These are phyloP conservation scores for Dorcoceras hygrometricum DNA, from an alignment of 257 asterid species.

Conservation along the genomic window DNA sequence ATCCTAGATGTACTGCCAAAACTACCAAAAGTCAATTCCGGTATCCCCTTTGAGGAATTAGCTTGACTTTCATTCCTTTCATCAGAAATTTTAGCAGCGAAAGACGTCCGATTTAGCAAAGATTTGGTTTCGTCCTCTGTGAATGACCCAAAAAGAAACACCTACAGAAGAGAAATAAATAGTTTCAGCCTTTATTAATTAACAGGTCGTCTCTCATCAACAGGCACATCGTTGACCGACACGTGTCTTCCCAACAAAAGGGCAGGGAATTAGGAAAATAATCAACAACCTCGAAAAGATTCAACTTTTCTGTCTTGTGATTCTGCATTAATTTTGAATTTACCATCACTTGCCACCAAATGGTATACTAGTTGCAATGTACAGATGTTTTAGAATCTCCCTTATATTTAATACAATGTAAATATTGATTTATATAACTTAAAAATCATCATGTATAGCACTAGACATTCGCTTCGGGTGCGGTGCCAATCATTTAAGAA, in stretches of 20 bases:
- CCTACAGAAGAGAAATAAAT: conserved; percentile 34
- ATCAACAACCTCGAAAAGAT: neutral
- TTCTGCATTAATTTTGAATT: conserved; percentile 7
- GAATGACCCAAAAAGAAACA: conserved; percentile 86
- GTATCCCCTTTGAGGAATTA: conserved; percentile 30
- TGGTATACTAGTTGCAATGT: neutral
- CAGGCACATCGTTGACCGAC: neutral
- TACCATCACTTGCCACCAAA: neutral
- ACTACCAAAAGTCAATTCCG: conserved; percentile 53
- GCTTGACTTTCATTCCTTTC: conserved; percentile 30
- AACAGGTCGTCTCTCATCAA: neutral
- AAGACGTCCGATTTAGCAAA: conserved; percentile 38
- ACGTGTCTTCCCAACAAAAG: neutral
- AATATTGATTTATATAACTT: neutral
- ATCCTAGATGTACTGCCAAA: conserved; percentile 29
- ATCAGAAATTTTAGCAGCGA: conserved; percentile 20
- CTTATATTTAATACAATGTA: neutral
- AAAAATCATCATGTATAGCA: neutral
- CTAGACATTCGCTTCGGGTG: neutral
- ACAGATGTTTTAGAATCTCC: neutral
- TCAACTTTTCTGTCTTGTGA: conserved; percentile 1
- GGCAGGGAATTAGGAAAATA: conserved; percentile 11
- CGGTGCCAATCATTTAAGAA: neutral
- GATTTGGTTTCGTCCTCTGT: conserved; percentile 76
- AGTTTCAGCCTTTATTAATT: conserved; percentile 15